Percentiles rank a stretch among this genome's conserved stretches.
Conservation (phyloP, 129 eudicot genomes). For the Artemisia annua region DNA sequence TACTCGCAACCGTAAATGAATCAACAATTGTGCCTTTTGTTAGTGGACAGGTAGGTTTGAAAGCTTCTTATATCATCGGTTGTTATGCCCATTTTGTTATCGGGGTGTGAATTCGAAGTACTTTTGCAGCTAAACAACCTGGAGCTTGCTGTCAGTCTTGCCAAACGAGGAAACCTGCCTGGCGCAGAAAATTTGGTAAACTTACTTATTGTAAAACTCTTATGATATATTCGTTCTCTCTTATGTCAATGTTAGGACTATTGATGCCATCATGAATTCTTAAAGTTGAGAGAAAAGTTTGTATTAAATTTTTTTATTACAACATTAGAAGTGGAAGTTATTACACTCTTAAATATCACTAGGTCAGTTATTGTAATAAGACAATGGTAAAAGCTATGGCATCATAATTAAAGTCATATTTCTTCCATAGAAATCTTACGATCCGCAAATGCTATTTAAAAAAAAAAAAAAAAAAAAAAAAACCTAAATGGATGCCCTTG, state of each 20-base stretch:
- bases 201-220: constrained; percentile 17
- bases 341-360: not conserved
- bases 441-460: not conserved
- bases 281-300: not conserved
- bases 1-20: constrained; percentile 97
- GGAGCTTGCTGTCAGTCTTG: constrained; percentile 99
- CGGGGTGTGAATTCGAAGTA: not conserved
- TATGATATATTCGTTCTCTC: not conserved
- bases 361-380: not conserved
- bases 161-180: constrained; percentile 98
- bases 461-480: not conserved
- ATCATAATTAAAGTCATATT: not conserved
- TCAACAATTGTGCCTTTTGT: constrained; percentile 91
- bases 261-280: not conserved
- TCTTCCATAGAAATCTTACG: not conserved
- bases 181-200: constrained; percentile 99
- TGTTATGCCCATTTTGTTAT: constrained; percentile 9
- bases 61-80: constrained; percentile 9
- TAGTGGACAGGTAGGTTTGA: constrained; percentile 87
- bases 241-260: constrained; percentile 18
- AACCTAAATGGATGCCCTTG: not conserved
- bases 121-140: constrained; percentile 82
- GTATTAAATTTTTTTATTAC: not conserved
- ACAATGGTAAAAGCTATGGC: constrained; percentile 10
- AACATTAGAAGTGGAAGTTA: constrained; percentile 4